Percentiles rank a stretch among this genome's conserved stretches.
These are phyloP conservation scores for Ophiocordyceps unilateralis DNA, from an alignment of 2,329 filamentous ascomycete species.

Conservation along the genomic window DNA sequence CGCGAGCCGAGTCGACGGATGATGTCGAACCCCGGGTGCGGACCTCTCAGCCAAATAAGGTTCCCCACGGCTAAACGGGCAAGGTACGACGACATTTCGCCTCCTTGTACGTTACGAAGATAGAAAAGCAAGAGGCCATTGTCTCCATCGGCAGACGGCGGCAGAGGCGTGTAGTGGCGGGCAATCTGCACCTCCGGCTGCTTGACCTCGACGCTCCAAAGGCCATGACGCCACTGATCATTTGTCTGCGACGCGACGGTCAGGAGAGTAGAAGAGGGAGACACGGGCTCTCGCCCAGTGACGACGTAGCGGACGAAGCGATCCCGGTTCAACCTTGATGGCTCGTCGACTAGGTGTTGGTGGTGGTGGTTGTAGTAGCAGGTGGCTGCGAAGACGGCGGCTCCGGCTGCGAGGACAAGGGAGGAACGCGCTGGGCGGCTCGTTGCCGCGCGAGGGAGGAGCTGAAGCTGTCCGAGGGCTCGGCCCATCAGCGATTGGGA, in stretches of 20 bases:
- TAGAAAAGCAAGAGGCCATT: constrained; percentile 46
- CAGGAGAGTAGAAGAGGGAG: constrained; percentile 51
- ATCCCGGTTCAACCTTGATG: constrained; percentile 32
- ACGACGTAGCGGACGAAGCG: constrained; percentile 52
- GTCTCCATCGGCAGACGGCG: constrained; percentile 24
- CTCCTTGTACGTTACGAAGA: constrained; percentile 59
- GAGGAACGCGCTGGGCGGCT: neutral
- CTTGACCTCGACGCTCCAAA: constrained; percentile 86
- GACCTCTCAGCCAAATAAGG: constrained; percentile 60
- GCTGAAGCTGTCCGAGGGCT: neutral
- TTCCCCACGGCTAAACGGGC: constrained; percentile 44
- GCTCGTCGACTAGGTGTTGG: no score
- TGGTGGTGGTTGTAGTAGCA: neutral
- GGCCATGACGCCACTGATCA: constrained; percentile 34
- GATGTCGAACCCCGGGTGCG: constrained; percentile 49
- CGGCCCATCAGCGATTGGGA: neutral
- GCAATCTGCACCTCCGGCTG: constrained; percentile 90
- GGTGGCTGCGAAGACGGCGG: constrained; percentile 5
- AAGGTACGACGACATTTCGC: constrained; percentile 77
- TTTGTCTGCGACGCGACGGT: constrained; percentile 32
- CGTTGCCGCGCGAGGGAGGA: neutral
- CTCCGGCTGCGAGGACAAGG: constrained; percentile 4
- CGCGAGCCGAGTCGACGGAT: constrained; percentile 12
- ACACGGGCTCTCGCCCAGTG: constrained; percentile 41
- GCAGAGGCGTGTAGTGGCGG: constrained; percentile 78